These are phyloP conservation scores for Euphorbia lathyris DNA, from an alignment of 345 rosid genomes.

Conservation along the genomic window DNA sequence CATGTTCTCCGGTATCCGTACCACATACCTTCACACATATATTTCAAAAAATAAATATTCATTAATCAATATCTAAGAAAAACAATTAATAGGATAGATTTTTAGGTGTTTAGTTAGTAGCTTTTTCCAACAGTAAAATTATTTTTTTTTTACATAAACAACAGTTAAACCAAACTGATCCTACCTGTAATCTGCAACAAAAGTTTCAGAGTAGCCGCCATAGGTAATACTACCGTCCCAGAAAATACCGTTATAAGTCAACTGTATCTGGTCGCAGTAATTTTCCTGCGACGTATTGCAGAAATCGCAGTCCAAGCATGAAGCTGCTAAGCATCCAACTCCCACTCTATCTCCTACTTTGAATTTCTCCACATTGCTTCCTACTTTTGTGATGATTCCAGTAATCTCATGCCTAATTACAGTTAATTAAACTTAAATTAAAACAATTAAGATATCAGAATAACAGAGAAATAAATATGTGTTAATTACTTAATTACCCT, in stretches of 20 bases:
- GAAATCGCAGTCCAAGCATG: slow-evolving; percentile 54
- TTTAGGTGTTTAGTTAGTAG: too few relatives aligned
- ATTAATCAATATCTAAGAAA: too few relatives aligned
- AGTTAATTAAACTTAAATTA: not conserved
- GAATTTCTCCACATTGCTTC: slow-evolving; percentile 43
- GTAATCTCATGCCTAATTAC: slow-evolving; percentile 54
- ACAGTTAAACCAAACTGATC: too few relatives aligned
- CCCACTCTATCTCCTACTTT: slow-evolving; percentile 53
- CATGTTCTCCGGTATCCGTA: slow-evolving; percentile 48
- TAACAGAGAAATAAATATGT: not conserved
- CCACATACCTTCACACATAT: slow-evolving; percentile 45
- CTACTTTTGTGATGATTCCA: slow-evolving; percentile 42
- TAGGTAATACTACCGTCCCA: slow-evolving; percentile 63
- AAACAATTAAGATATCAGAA: too few relatives aligned
- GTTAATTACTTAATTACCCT: slow-evolving; percentile 37
- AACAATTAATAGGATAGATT: too few relatives aligned
- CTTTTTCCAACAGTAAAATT: too few relatives aligned
- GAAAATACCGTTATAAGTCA: slow-evolving; percentile 53
- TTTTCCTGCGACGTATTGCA: slow-evolving; percentile 48
- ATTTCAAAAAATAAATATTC: too few relatives aligned
- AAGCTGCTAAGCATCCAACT: slow-evolving; percentile 58
- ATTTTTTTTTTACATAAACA: too few relatives aligned
- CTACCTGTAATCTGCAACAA: slow-evolving; percentile 63
- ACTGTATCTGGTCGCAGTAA: slow-evolving; percentile 50
- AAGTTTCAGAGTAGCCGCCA: slow-evolving; percentile 53